Evolutionary conservation across 2,329 filamentous ascomycete species (phyloP).

Genomic region (Cryphonectria radicalis): DNA sequence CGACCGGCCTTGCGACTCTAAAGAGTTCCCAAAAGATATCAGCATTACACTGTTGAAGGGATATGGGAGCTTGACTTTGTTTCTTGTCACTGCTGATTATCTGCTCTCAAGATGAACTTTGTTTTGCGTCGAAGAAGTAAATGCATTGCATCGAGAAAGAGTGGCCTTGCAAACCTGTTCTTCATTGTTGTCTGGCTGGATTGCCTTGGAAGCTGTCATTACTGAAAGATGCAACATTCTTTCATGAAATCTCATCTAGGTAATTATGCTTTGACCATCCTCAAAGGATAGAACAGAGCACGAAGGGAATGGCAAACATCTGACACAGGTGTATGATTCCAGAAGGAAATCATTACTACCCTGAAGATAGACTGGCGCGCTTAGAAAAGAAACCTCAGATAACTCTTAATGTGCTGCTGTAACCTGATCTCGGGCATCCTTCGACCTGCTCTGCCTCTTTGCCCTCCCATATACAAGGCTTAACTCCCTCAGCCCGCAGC

Average conservation of each 20-base stretch:
- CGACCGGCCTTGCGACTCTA: background rate
- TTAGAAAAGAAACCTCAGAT: background rate
- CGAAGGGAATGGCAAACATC: background rate
- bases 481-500: background rate
- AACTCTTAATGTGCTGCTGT: background rate
- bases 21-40: background rate
- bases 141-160: background rate
- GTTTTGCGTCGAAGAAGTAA: background rate
- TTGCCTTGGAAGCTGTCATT: background rate
- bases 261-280: background rate
- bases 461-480: background rate
- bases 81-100: background rate
- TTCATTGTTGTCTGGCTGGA: no score
- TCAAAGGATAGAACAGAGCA: background rate
- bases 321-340: background rate
- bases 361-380: background rate
- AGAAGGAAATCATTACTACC: background rate
- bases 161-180: background rate
- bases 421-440: background rate
- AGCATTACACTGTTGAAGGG: background rate
- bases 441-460: background rate
- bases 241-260: fast-evolving
- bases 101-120: no score
- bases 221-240: background rate
- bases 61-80: background rate